These are phyloP conservation scores for Venturia nashicola DNA, from an alignment of 2,329 filamentous ascomycete genomes.

Conservation along the genomic window DNA sequence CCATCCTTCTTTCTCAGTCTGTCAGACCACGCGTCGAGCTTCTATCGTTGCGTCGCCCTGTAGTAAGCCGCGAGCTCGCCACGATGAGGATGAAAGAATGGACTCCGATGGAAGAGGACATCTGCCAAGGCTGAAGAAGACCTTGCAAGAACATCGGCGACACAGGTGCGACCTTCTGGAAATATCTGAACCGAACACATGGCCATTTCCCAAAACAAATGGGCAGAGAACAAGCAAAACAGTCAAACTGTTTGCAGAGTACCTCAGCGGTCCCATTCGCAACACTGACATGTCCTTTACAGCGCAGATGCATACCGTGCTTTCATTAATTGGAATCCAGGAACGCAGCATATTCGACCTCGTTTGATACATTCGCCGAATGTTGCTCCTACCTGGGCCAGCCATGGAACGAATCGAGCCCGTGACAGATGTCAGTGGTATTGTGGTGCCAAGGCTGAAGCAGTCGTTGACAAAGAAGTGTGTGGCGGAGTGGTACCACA, in stretches of 20 bases:
- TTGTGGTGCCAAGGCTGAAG: no score
- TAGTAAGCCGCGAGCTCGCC: neutral
- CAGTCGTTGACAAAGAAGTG: no score
- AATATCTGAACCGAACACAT: neutral
- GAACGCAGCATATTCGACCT: neutral
- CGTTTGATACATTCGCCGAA: neutral
- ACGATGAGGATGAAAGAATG: no score
- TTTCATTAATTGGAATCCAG: neutral
- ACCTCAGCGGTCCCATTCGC: neutral
- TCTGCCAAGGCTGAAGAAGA: no score
- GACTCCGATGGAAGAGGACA: no score
- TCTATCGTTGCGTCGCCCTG: neutral
- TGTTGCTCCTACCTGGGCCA: neutral
- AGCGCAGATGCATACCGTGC: neutral
- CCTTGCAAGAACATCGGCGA: neutral
- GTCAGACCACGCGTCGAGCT: neutral
- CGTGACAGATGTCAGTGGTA: no score
- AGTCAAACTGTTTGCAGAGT: conserved; percentile 1
- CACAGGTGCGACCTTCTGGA: neutral
- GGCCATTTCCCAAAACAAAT: neutral
- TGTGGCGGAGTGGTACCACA: no score
- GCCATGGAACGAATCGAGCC: no score
- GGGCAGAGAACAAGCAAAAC: neutral
- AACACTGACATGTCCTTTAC: neutral
- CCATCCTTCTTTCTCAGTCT: neutral